Evolutionary conservation across 345 rosid genomes (phyloP), one percentile per base, ranked within the genome.

Genomic region (Arabis alpina): DNA sequence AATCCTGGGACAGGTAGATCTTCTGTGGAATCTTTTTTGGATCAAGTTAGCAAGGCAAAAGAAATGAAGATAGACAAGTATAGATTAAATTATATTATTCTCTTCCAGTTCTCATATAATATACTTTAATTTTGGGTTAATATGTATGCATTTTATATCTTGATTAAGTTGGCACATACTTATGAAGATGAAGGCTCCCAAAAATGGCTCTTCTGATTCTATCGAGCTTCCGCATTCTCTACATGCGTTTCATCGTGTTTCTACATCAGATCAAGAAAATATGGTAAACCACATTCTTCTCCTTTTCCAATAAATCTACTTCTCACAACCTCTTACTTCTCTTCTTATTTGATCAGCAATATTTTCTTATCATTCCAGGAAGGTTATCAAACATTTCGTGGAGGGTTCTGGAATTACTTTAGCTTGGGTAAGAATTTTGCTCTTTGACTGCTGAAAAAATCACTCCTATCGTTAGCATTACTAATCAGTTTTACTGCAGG

Each of bases 381-480:
- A 74, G 93, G 89, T 66, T 71, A 27, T 80, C 85, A 83, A 49
- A 93, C 97, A 61, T 93, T 84, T 80, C 88, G 89, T 40, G 97
- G 98, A 25, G 97, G 98, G 61, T 91, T 91, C 80, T 93, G 98
- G 97, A 93, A 91, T 77, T 91, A 93, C 84, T 93, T 91, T 75
- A 93, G 98, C 84, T 77, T 93, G 90, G 98, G 97, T 93, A 68
- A 77, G 84, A 79, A 12, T 59, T 37, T 67, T 73, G 5, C 10
- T 71, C 32, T 24, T n/a, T 36, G 10, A 30, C 54, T 2, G 12
- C 30, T 66, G 27, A 19, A 47, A 54, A 10, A 66, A 16, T 27
- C 23, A 49, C 14, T 60, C 3, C 5, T 32, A 32, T 23, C 23
- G 23, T 19, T 19, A 19, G 23, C 23, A 19, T 19, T 19, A 19